Evolutionary conservation across 2,329 filamentous ascomycete species (phyloP), one percentile per base, ranked within the genome.

Genomic region (Cadophora sp.): DNA sequence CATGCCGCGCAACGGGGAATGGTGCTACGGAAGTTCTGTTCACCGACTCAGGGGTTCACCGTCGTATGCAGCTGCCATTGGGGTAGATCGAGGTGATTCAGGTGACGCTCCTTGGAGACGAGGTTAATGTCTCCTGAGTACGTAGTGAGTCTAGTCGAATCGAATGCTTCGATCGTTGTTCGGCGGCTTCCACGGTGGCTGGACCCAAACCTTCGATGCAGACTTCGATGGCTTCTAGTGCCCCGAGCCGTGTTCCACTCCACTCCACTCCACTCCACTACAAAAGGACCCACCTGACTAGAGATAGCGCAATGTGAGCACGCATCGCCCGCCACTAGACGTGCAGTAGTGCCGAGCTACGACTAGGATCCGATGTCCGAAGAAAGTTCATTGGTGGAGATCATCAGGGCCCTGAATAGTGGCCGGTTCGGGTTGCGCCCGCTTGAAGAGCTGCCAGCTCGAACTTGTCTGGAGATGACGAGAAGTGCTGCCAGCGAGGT

Each of bases 181-280:
- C 68, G 69, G 68, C 64, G 69, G 68, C 69, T 72, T 73, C 72
- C 69, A 71, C 71, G 56, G 72, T 72, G 71, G 69, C 70, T 73
- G 62, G 64, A 48, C 14, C 60, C 26, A 62, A 68, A 62, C 58
- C 68, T 74, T 74, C 73, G 46, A 64, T 72, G 72, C 68, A 70
- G 66, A 22, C 63, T 73, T 73, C 73, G 60, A 69, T 65, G 67
- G 67, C 72, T 72, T 74, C 72, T 73, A 74, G 69, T 60, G n/a
- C 31, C n/a, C 22, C 43, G 62, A 50, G 43, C 40, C 50, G 37
- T 56, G 29, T 65, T 29, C 61, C 48, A 64, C 59, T 62, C 29
- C 16, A 22, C n/a, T n/a, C n/a, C n/a, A n/a, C n/a, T n/a, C n/a
- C n/a, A 40, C 37, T 40, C 40, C 40, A 43, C 40, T 43, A 16